phyloP scores from a whole-genome alignment of 2,329 filamentous ascomycete species.

The Fusarium sp. region DNA sequence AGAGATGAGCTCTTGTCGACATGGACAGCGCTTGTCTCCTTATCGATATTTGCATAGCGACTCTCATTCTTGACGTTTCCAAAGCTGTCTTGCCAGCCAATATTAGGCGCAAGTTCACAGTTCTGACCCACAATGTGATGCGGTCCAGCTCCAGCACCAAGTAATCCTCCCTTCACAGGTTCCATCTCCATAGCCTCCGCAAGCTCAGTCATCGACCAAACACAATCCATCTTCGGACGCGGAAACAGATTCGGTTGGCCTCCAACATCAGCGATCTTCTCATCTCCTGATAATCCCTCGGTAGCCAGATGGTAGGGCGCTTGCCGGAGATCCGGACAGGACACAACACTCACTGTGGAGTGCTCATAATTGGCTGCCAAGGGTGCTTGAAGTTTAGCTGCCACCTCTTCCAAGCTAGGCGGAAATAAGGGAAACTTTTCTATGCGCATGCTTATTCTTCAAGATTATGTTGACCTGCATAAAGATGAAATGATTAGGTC shows the following conservation, averaged over 20 bases:
- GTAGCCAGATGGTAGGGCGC: neutral
- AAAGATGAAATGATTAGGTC: neutral
- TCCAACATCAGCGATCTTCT: neutral
- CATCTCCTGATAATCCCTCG: neutral
- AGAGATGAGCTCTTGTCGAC: slow-evolving; percentile 44
- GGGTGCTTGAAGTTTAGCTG: slow-evolving; percentile 20
- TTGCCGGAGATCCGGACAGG: neutral
- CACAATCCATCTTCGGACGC: neutral
- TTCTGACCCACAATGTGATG: neutral
- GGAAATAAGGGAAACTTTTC: slow-evolving; percentile 36
- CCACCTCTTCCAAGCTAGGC: slow-evolving; percentile 41
- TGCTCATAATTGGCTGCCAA: neutral
- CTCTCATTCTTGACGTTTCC: neutral
- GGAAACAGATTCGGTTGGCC: neutral
- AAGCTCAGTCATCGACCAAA: slow-evolving; percentile 33
- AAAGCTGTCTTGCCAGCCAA: neutral
- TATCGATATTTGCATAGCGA: slow-evolving; percentile 42
- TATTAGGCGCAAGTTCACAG: neutral
- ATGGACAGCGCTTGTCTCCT: slow-evolving; percentile 27
- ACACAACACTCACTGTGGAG: neutral
- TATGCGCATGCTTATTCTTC: neutral
- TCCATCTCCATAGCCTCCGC: neutral
- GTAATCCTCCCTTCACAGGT: neutral
- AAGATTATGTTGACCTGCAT: neutral
- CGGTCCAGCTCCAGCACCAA: neutral